Conservation (phyloP, 352 stramenopile species). For the Phytophthora tubulina region DNA sequence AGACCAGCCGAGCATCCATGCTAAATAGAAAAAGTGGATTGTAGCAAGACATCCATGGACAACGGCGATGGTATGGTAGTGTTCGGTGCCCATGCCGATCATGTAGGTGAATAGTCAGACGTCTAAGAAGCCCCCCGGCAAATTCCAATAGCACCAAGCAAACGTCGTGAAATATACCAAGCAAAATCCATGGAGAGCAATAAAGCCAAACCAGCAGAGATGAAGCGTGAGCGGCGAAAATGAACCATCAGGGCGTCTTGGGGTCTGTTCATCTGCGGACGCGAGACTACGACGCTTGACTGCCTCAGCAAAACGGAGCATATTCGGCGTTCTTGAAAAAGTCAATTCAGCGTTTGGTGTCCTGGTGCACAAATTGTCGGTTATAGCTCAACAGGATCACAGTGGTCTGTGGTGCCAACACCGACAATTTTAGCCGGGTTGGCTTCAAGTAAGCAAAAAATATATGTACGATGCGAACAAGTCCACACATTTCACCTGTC, state of each 20-base stretch:
- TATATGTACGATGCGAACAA: too few relatives aligned
- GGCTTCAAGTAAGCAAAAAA: too few relatives aligned
- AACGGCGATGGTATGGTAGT: constrained; percentile 19
- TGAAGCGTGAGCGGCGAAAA: constrained; percentile 11
- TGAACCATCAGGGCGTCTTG: not conserved
- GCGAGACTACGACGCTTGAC: not conserved
- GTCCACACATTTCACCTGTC: too few relatives aligned
- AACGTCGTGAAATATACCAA: constrained; percentile 19
- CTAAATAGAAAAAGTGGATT: constrained; percentile 23
- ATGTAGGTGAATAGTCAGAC: constrained; percentile 20
- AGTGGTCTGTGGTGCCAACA: too few relatives aligned
- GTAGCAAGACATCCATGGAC: constrained; percentile 24
- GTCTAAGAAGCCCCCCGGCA: constrained; percentile 19
- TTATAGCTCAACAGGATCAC: too few relatives aligned
- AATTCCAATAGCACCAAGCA: constrained; percentile 29
- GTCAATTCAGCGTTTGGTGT: too few relatives aligned
- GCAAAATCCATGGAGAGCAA: constrained; percentile 22
- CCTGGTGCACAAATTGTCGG: too few relatives aligned
- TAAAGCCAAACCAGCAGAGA: constrained; percentile 24
- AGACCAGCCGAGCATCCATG: constrained; percentile 38
- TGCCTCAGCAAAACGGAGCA: not conserved
- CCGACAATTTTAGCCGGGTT: too few relatives aligned
- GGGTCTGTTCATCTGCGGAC: too few relatives aligned
- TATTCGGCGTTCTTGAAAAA: too few relatives aligned
- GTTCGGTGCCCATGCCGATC: constrained; percentile 13